Conservation (phyloP, 352 stramenopile genomes). For the Phytophthora pistaciae region DNA sequence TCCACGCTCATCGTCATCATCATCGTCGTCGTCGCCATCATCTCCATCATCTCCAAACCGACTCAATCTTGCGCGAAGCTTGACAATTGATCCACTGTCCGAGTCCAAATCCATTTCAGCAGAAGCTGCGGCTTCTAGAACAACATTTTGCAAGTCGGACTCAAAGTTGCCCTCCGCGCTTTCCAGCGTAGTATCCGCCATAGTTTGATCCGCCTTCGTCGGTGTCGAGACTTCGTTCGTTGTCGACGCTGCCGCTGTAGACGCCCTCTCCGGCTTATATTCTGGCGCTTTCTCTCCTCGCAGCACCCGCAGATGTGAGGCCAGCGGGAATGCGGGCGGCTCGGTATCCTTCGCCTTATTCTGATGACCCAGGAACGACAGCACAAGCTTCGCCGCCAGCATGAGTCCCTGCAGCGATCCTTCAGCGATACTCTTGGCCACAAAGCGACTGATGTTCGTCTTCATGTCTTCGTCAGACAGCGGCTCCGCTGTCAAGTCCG, state of each 20-base stretch:
- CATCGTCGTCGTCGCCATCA: slow-evolving; percentile 66
- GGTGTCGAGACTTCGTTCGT: slow-evolving; percentile 45
- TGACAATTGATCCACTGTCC: slow-evolving; percentile 67
- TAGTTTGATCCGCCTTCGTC: slow-evolving; percentile 41
- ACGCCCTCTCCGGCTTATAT: slow-evolving; percentile 34
- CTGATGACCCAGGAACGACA: slow-evolving; percentile 54
- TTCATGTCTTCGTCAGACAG: slow-evolving; percentile 64
- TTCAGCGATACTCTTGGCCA: slow-evolving; percentile 80
- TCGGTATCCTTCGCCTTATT: slow-evolving; percentile 20
- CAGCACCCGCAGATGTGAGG: slow-evolving; percentile 78
- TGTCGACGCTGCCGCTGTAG: neutral
- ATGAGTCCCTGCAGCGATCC: slow-evolving; percentile 80
- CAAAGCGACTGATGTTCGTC: slow-evolving; percentile 77
- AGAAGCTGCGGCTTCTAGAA: slow-evolving; percentile 36
- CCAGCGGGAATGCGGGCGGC: slow-evolving; percentile 54
- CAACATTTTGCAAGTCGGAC: slow-evolving; percentile 42
- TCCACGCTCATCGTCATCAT: slow-evolving; percentile 57
- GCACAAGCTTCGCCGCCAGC: slow-evolving; percentile 75
- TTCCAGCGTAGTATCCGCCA: slow-evolving; percentile 32
- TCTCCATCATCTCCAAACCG: slow-evolving; percentile 75
- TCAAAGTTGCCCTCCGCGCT: slow-evolving; percentile 36
- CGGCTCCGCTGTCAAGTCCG: slow-evolving; percentile 70
- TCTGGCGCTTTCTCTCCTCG: slow-evolving; percentile 73
- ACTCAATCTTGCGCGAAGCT: slow-evolving; percentile 70
- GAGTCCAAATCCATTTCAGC: slow-evolving; percentile 78